Percentiles rank a stretch among this genome's conserved stretches.
Evolutionary conservation across 2,329 filamentous ascomycete genomes (phyloP).

Genomic region (Aureobasidium melanogenum): DNA sequence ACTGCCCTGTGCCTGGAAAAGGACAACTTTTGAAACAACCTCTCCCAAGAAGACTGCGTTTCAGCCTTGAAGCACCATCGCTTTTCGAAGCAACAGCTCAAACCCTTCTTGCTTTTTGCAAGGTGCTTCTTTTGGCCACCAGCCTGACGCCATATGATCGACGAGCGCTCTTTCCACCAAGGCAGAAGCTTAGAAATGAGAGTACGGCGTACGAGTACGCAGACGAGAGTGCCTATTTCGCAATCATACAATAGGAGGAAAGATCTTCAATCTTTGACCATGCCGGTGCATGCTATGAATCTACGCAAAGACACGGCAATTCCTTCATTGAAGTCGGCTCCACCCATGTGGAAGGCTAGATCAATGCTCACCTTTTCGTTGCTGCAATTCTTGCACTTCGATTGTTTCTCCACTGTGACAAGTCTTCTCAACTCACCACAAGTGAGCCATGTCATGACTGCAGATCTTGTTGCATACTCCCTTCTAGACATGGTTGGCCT

Average conservation of each 20-base stretch:
- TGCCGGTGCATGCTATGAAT: too few relatives aligned
- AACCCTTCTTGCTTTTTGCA: neutral
- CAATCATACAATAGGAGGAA: neutral
- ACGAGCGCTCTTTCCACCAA: neutral
- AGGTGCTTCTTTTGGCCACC: neutral
- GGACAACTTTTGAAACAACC: neutral
- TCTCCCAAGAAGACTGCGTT: neutral
- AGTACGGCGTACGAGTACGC: neutral
- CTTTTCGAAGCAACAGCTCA: neutral
- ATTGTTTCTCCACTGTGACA: conserved; percentile 4
- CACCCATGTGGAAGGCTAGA: neutral
- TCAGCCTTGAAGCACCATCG: conserved; percentile 1
- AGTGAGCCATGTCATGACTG: neutral
- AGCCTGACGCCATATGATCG: neutral
- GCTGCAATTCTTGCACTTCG: neutral
- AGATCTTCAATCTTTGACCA: neutral
- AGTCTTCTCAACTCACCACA: neutral
- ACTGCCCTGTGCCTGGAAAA: neutral
- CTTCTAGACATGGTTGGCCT: neutral
- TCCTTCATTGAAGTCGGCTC: neutral
- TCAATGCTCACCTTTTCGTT: neutral
- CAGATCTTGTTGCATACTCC: neutral
- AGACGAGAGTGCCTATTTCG: neutral
- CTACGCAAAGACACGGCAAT: neutral
- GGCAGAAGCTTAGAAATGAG: neutral